A percentile compares a stretch with the other conserved stretches of the same genome.
Evolutionary conservation across 257 asterid species (phyloP).

Genomic region (Nicotiana obtusifolia): DNA sequence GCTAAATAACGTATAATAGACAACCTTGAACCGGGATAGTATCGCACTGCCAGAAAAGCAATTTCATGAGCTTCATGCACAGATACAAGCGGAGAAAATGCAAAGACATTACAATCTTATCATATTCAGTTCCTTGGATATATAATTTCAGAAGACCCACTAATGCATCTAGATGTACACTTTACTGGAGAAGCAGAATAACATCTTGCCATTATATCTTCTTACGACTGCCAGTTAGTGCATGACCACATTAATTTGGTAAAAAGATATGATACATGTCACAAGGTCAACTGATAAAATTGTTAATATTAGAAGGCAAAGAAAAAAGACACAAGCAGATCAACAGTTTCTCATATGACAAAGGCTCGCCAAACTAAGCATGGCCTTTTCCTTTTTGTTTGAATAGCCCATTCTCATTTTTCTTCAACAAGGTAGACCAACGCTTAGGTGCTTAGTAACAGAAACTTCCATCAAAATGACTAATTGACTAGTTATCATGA

Average conservation of each 20-base stretch:
- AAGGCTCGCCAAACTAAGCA: background rate
- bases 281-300: background rate
- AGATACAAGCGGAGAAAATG: background rate
- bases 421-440: background rate
- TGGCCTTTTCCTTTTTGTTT: background rate
- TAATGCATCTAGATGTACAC: background rate
- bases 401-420: background rate
- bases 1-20: conserved; percentile 76
- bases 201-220: background rate
- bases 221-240: background rate
- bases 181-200: background rate
- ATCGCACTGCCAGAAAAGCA: conserved; percentile 39
- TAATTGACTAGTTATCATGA: background rate
- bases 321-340: background rate
- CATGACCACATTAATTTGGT: background rate
- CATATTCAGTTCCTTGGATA: background rate
- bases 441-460: background rate
- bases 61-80: conserved; percentile 23
- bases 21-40: conserved; percentile 63
- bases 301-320: background rate
- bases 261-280: background rate
- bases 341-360: background rate
- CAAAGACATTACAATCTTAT: background rate
- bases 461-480: no score
- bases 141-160: background rate